Conservation (phyloP, 805 yeast species). For the Metschnikowia lunata region DNA sequence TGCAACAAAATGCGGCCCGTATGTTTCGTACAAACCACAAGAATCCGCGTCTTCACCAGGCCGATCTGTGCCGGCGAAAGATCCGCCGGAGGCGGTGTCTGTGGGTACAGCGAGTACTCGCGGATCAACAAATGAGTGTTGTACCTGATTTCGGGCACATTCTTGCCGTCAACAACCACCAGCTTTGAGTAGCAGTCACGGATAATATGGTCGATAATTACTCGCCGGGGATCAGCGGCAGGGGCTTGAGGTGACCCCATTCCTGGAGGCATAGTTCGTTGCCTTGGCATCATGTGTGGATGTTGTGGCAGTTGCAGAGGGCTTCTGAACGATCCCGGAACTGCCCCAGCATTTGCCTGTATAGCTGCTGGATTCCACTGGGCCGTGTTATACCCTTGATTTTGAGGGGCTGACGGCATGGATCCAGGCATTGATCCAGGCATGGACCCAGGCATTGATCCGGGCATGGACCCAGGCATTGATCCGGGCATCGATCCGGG, state of each 20-base stretch:
- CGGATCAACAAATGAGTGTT: conserved; percentile 71
- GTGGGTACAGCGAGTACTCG: conserved; percentile 71
- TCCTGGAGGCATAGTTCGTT: conserved; percentile 4
- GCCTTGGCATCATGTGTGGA: conserved; percentile 4
- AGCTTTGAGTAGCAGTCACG: conserved; percentile 37
- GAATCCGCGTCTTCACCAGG: conserved; percentile 51
- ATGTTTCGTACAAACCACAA: conserved; percentile 57
- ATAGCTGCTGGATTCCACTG: conserved; percentile 1
- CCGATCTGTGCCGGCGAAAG: conserved; percentile 38
- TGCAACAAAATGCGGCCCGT: conserved; percentile 71
- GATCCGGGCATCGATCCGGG: conserved; percentile 1
- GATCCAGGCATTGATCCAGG: conserved; percentile 3
- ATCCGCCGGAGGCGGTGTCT: conserved; percentile 60
- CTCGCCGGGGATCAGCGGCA: conserved; percentile 16
- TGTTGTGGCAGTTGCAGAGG: not conserved
- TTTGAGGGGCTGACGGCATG: not conserved
- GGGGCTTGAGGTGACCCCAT: not conserved
- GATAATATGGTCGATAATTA: conserved; percentile 29
- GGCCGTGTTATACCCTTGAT: not conserved
- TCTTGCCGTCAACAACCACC: conserved; percentile 13
- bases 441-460: conserved; percentile 3
- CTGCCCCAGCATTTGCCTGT: not conserved
- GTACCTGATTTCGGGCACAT: conserved; percentile 40
- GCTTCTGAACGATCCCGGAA: not conserved
- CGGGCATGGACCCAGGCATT: not conserved